These are phyloP conservation scores for Dothideomycetes sp. DNA, from an alignment of 2,329 filamentous ascomycete genomes.

Conservation along the genomic window DNA sequence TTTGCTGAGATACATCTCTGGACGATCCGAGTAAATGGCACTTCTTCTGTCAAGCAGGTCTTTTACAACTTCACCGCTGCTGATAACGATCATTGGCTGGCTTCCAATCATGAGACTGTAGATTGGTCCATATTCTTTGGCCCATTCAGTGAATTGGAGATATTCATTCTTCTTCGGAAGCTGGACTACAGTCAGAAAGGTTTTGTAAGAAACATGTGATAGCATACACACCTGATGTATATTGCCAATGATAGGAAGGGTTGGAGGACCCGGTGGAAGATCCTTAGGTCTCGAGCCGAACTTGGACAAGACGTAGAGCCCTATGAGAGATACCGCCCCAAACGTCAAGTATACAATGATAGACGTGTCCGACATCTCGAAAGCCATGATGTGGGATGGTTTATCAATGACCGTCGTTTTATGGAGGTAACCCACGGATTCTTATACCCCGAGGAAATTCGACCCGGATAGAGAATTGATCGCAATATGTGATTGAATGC, in stretches of 20 bases:
- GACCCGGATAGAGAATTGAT: too few species aligned
- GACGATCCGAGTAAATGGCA: constrained; percentile 18
- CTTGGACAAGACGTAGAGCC: too few species aligned
- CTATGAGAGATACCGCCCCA: too few species aligned
- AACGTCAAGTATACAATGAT: too few species aligned
- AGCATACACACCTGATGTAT: not conserved
- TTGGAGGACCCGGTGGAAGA: constrained; percentile 29
- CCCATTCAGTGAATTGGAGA: constrained; percentile 24
- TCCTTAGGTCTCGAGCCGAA: constrained; percentile 7
- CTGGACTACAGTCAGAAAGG: constrained; percentile 22
- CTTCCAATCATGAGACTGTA: constrained; percentile 33
- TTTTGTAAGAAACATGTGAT: constrained; percentile 23
- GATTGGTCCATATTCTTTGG: constrained; percentile 22
- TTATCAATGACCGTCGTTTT: too few species aligned
- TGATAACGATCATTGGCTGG: constrained; percentile 34
- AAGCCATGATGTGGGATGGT: too few species aligned
- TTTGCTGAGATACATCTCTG: constrained; percentile 18
- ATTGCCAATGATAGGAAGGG: constrained; percentile 31
- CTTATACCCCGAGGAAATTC: too few species aligned
- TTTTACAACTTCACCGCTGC: constrained; percentile 32
- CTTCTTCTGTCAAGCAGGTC: constrained; percentile 23
- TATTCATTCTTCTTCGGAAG: constrained; percentile 28
- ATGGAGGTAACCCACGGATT: too few species aligned
- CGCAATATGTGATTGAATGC: too few species aligned
- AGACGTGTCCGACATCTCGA: too few species aligned